A percentile compares a stretch with the other conserved stretches of the same genome.
Conservation (phyloP, 192 early-diverging fungal genomes). For the Backusella psychrophila region DNA sequence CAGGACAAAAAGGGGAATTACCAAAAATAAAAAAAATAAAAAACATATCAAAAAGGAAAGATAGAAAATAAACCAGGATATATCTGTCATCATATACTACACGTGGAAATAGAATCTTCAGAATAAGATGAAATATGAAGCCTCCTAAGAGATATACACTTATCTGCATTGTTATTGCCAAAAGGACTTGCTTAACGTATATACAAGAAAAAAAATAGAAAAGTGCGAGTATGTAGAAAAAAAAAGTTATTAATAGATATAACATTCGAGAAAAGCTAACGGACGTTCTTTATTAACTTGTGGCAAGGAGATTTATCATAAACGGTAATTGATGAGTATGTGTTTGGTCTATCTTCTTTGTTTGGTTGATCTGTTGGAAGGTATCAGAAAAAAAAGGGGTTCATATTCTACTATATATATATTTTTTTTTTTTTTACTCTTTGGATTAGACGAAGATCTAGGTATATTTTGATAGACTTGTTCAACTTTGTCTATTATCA, state of each 20-base stretch:
- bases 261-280: not conserved
- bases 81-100: not conserved
- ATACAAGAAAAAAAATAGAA: not conserved
- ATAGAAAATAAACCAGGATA: not conserved
- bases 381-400: not conserved
- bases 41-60: not conserved
- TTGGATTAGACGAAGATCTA: not conserved
- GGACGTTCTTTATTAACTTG: not conserved
- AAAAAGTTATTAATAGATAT: not conserved
- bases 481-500: not conserved
- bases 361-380: not conserved
- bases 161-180: not conserved
- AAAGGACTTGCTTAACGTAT: not conserved
- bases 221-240: not conserved
- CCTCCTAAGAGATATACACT: not conserved
- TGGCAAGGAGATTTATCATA: not conserved
- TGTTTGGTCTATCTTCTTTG: not conserved
- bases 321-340: not conserved
- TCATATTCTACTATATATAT: not conserved
- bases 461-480: not conserved
- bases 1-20: not conserved
- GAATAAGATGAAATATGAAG: not conserved
- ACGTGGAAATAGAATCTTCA: not conserved
- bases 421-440: not conserved
- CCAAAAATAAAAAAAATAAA: not conserved